phyloP scores from a whole-genome alignment of 2,329 filamentous ascomycete species.

The Pseudogymnoascus sp. region DNA sequence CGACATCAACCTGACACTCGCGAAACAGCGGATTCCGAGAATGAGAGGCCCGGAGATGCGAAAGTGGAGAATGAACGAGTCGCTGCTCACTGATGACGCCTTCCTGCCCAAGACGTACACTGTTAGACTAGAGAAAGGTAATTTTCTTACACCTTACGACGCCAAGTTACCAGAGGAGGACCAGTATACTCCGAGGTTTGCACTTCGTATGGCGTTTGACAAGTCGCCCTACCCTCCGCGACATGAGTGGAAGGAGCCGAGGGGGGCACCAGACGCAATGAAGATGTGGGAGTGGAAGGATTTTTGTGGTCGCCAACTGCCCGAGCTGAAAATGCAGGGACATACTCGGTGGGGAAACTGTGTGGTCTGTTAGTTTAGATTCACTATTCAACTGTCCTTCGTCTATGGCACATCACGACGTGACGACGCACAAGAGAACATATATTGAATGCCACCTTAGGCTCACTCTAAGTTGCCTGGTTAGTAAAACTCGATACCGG shows the following conservation, averaged over 20 bases:
- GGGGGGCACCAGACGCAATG: constrained; percentile 16
- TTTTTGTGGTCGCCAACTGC: no score
- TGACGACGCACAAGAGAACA: no score
- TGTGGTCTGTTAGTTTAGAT: no score
- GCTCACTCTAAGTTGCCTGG: no score
- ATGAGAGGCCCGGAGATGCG: background rate
- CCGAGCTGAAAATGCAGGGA: no score
- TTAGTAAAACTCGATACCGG: no score
- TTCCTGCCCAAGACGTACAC: constrained; percentile 20
- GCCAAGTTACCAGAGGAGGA: background rate
- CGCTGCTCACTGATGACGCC: constrained; percentile 17
- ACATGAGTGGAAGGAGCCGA: constrained; percentile 20
- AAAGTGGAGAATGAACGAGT: constrained; percentile 14
- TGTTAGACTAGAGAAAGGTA: constrained; percentile 21
- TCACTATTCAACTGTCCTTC: no score
- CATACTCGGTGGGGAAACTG: no score
- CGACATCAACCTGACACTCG: background rate
- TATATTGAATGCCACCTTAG: no score
- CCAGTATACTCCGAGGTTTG: background rate
- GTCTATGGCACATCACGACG: no score
- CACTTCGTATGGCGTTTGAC: constrained; percentile 17
- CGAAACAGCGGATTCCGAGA: background rate
- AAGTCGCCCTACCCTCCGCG: constrained; percentile 24
- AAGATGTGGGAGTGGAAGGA: background rate
- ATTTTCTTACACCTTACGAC: constrained; percentile 11